phyloP scores from a whole-genome alignment of 768 basidiomycete species.

The Gyrodon lividus region DNA sequence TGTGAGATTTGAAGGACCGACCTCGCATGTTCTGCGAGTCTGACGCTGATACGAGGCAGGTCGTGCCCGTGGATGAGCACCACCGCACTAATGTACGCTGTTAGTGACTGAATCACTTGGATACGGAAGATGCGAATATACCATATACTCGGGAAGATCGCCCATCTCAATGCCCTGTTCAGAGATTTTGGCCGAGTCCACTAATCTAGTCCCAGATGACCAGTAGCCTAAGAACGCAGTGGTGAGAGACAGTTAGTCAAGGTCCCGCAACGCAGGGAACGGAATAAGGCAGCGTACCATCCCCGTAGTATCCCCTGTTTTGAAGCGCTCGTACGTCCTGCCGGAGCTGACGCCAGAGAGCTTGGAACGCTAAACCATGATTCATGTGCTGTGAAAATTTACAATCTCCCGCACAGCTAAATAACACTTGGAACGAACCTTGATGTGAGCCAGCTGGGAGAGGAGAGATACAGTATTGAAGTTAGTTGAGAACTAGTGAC shows the following conservation, averaged over 20 bases:
- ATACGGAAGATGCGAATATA: constrained; percentile 25
- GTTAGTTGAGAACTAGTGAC: constrained; percentile 13
- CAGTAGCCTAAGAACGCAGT: constrained; percentile 59
- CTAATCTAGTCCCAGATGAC: constrained; percentile 73
- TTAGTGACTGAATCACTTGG: not conserved
- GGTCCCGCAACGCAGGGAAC: not conserved
- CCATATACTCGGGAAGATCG: constrained; percentile 79
- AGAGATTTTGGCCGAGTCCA: constrained; percentile 56
- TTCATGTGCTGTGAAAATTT: constrained; percentile 63
- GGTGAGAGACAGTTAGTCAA: constrained; percentile 9
- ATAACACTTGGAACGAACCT: constrained; percentile 42
- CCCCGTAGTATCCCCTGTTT: constrained; percentile 75
- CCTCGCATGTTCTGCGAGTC: constrained; percentile 31
- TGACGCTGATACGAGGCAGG: constrained; percentile 48
- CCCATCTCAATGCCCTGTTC: constrained; percentile 51
- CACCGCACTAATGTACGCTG: constrained; percentile 63
- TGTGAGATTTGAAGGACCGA: constrained; percentile 51
- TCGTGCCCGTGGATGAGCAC: constrained; percentile 64
- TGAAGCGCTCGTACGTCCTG: constrained; percentile 71
- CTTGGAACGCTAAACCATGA: constrained; percentile 74
- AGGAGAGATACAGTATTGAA: constrained; percentile 5
- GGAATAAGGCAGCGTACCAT: constrained; percentile 47
- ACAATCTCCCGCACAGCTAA: not conserved
- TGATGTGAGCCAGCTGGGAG: constrained; percentile 74
- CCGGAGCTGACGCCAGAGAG: constrained; percentile 65